Evolutionary conservation across 768 basidiomycete genomes (phyloP), one percentile per base, ranked within the genome.

Genomic region (Hygrocybe punicea): DNA sequence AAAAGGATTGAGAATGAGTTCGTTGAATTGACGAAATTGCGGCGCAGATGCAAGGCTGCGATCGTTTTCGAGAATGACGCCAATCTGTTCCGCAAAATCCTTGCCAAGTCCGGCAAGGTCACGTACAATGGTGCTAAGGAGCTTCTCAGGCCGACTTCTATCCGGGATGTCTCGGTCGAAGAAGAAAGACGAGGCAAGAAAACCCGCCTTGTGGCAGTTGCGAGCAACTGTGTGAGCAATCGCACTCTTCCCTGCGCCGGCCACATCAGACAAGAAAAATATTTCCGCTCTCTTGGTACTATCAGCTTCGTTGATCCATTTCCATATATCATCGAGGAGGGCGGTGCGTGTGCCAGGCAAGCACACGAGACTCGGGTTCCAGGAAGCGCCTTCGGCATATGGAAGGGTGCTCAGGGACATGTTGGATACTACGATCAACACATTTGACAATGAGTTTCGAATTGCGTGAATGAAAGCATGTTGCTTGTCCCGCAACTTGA

Each of bases 201-300:
- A 35, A 1, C 56, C 55, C 24, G 24, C 35, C 11, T 63, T 16
- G 10, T 40, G 58, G 47, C 61, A 65, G 40, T 17, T 11, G 36
- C 51, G 24, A 16, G 65, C 67, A 35, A 65, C 47, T 14, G 61
- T 51, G 34, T 67, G 62, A 11, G 66, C 64, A 10, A 67, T 46
- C 2, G 62, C 61, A 25, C 58, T 63, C 51, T 68, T 68, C 10
- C 67, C 67, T 24, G 24, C 57, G 6, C 67, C 67, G 1, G 58
- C 59, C 7, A 59, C 63, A 21, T 64, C 65, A 23, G 53, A 54
- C 33, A 68, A 17, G 37, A 62, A 61, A 42, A 54, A 62, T 7
- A 64, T 59, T 49, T 61, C 56, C 29, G 56, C 55, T 5, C 4
- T 29, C 14, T 33, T 36, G 8, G 55, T 19, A n/a, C 7, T 24